These are phyloP conservation scores for Arthrobotrys sphaeroides DNA, from an alignment of 2,329 filamentous ascomycete species.

Conservation along the genomic window DNA sequence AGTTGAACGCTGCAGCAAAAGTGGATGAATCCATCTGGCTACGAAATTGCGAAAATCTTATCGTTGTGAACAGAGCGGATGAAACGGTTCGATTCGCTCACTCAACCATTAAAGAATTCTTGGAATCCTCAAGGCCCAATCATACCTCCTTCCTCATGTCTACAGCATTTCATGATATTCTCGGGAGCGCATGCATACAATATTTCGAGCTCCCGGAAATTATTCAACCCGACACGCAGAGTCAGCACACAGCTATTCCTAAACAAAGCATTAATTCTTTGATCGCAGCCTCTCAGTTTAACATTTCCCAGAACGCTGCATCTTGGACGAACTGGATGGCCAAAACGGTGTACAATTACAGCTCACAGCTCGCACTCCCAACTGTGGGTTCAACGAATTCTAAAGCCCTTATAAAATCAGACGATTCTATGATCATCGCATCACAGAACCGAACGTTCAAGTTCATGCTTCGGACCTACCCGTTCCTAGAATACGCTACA, in stretches of 20 bases:
- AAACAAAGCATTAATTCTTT: not conserved
- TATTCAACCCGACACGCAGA: not conserved
- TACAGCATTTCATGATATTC: not conserved
- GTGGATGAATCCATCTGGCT: conserved; percentile 35
- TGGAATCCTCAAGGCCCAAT: not conserved
- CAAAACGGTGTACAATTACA: not conserved
- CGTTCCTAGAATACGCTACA: conserved; percentile 26
- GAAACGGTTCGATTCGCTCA: conserved; percentile 24
- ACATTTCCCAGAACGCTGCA: not conserved
- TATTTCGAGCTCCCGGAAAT: conserved; percentile 30
- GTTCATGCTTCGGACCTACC: not conserved
- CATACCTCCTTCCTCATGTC: not conserved
- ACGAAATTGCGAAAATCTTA: conserved; percentile 41
- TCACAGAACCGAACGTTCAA: conserved; percentile 8
- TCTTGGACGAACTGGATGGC: conserved; percentile 15
- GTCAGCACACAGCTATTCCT: not conserved
- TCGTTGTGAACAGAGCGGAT: not conserved
- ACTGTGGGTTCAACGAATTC: not conserved
- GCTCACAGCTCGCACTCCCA: not conserved
- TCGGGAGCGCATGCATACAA: not conserved
- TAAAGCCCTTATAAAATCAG: not conserved
- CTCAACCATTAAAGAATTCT: conserved; percentile 23
- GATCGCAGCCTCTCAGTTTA: not conserved
- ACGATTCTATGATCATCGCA: not conserved
- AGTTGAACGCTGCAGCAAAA: not conserved